Percentiles rank a stretch among this genome's conserved stretches.
These are phyloP conservation scores for Ustilago trichophora DNA, from an alignment of 1,284 basidiomycete genomes.

Conservation along the genomic window DNA sequence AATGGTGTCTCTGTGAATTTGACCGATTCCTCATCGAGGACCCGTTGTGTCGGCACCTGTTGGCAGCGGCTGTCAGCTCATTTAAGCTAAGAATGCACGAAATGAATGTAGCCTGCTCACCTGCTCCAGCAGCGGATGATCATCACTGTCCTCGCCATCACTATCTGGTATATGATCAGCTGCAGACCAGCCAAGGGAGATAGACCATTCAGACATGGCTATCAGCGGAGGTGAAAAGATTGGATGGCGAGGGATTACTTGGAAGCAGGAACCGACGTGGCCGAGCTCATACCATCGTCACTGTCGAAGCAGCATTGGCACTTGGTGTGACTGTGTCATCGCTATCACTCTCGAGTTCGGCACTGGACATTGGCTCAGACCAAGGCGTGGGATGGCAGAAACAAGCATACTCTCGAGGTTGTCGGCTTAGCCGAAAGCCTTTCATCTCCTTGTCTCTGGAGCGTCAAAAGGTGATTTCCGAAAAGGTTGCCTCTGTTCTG, in stretches of 20 bases:
- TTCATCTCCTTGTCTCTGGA: too few species aligned
- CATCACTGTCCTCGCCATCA: neutral
- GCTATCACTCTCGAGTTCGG: too few species aligned
- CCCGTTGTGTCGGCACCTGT: neutral
- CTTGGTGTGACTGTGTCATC: too few species aligned
- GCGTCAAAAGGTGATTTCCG: too few species aligned
- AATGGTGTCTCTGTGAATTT: slow-evolving; percentile 43
- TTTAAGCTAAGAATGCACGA: neutral
- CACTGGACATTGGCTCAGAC: too few species aligned
- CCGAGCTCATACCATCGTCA: neutral
- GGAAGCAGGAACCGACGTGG: neutral
- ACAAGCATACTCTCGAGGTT: too few species aligned
- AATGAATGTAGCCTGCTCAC: neutral
- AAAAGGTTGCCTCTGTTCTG: too few species aligned
- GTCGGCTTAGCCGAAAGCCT: too few species aligned
- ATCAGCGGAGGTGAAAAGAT: neutral
- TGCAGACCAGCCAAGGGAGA: slow-evolving; percentile 20
- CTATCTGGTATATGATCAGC: slow-evolving; percentile 16
- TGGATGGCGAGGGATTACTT: neutral
- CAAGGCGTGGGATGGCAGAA: too few species aligned
- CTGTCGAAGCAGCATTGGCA: too few species aligned
- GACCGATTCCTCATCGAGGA: slow-evolving; percentile 21
- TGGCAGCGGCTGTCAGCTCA: neutral
- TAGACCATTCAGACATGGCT: slow-evolving; percentile 37
- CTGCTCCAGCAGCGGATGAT: slow-evolving; percentile 1